Base-by-base conservation (phyloP, 805 yeast species). In the Yamadazyma nakazawae region DNA sequence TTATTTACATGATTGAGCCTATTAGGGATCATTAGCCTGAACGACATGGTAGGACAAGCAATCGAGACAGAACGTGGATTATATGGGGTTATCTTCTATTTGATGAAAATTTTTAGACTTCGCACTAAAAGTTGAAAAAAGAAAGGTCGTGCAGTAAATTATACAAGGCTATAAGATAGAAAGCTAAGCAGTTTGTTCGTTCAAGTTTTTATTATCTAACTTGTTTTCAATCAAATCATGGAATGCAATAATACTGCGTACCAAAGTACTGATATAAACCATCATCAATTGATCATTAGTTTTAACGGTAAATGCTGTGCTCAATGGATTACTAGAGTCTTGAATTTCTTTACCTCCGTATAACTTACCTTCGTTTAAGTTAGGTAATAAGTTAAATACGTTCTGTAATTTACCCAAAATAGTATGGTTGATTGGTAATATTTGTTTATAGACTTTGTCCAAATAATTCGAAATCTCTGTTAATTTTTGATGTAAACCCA, bases 271-370 rank as follows among this genome's bases (percentile, higher is more conserved):
- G 54, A 94, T 82, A 64, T 95, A 95, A 21, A 94, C 81, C 61
- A 89, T 79, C 99, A 95, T 92, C 57, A 95, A 75, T 66, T 94
- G 96, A 62, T 94, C 99, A 62, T 94, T 95, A 2, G 99, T 89
- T 69, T 92, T 94, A 37, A 87, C 78, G 1, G 96, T 90, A 62
- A 92, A 85, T 2, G 98, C 95, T 44, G 84, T 77, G 17, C 85
- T 75, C 52, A 94, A 72, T 28, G 81, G 82, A 54, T 75, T 79
- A 16, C 69, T 59, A n/a, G 70, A 56, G 34, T 63, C 36, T 11
- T 47, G 32, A 7, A 47, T 53, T 45, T 42, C 53, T 34, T 36
- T 49, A 40, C 51, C 54, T 18, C 49, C 55, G 13, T 47, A 52
- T 2, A 47, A 54, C 12, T 52, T 51, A 14, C 59, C 57, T 35